Conservation (phyloP, 2,329 filamentous ascomycete species). For the Colletotrichum costaricense region DNA sequence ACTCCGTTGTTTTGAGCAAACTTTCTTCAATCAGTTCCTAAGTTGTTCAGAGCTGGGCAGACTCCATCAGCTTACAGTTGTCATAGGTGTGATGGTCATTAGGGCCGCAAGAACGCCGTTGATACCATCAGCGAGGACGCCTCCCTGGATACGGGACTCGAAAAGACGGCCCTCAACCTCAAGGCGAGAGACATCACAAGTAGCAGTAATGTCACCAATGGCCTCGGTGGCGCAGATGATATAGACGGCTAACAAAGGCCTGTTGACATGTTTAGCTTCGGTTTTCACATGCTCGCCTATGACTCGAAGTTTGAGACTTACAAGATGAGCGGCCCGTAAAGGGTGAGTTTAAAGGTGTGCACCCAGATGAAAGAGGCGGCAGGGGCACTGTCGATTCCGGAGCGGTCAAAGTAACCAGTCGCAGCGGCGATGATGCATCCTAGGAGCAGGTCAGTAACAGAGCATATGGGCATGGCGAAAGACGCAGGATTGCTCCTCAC, state of each 20-base stretch:
- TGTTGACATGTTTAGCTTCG: background rate
- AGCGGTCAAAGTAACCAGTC: constrained; percentile 81
- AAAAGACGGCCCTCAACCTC: constrained; percentile 79
- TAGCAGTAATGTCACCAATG: constrained; percentile 84
- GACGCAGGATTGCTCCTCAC: background rate
- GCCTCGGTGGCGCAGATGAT: constrained; percentile 83
- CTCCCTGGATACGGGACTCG: constrained; percentile 83
- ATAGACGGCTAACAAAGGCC: constrained; percentile 74
- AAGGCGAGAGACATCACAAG: constrained; percentile 82
- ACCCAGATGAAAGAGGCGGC: constrained; percentile 83
- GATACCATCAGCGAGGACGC: constrained; percentile 80
- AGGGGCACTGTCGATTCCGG: constrained; percentile 77
- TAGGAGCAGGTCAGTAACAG: background rate
- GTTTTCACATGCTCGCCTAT: background rate
- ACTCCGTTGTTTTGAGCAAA: constrained; percentile 90
- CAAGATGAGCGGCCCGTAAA: constrained; percentile 80
- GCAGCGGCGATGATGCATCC: constrained; percentile 85
- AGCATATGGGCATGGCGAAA: too few species aligned
- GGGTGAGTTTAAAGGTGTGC: constrained; percentile 76
- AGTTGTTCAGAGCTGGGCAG: background rate
- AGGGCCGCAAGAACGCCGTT: constrained; percentile 81
- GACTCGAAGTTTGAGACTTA: background rate
- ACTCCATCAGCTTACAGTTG: constrained; percentile 52
- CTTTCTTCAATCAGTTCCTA: background rate
- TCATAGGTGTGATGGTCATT: constrained; percentile 84